Conservation (phyloP, 192 early-diverging fungal species). For the Linnemannia exigua region DNA sequence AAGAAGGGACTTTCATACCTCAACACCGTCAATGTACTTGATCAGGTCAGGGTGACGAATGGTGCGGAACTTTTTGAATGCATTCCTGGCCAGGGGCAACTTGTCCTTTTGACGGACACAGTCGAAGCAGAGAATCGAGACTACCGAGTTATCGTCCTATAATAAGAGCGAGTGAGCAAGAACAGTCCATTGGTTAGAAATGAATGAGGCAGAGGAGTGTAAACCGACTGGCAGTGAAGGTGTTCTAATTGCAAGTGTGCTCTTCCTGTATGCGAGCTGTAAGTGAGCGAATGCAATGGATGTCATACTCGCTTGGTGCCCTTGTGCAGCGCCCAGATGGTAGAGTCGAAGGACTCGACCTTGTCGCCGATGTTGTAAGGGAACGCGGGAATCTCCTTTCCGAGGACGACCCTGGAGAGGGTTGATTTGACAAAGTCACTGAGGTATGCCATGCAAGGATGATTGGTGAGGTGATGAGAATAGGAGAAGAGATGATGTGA, state of each 20-base stretch:
- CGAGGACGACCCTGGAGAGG: conserved; percentile 62
- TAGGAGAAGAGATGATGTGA: not conserved
- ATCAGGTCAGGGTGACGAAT: conserved; percentile 92
- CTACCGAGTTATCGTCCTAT: conserved; percentile 75
- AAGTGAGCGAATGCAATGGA: not conserved
- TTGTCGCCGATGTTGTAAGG: conserved; percentile 77
- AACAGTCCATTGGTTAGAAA: not conserved
- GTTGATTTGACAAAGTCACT: conserved; percentile 61
- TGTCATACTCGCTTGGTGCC: conserved; percentile 73
- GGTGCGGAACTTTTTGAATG: conserved; percentile 87
- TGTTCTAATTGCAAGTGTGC: not conserved
- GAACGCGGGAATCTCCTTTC: conserved; percentile 74
- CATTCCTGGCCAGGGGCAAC: conserved; percentile 89
- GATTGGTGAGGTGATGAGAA: conserved; percentile 1
- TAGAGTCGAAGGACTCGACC: conserved; percentile 68
- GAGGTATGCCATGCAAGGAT: conserved; percentile 42
- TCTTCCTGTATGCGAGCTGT: not conserved
- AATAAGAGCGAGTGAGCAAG: not conserved
- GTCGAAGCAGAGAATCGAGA: conserved; percentile 91
- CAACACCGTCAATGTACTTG: conserved; percentile 88
- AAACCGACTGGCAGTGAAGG: not conserved
- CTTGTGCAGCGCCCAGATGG: conserved; percentile 76
- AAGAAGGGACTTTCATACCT: conserved; percentile 63
- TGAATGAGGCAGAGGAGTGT: not conserved
- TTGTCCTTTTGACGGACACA: conserved; percentile 72